Evolutionary conservation across 306 rosid species (phyloP), one percentile per base, ranked within the genome.

Genomic region (Begonia peltatifolia): DNA sequence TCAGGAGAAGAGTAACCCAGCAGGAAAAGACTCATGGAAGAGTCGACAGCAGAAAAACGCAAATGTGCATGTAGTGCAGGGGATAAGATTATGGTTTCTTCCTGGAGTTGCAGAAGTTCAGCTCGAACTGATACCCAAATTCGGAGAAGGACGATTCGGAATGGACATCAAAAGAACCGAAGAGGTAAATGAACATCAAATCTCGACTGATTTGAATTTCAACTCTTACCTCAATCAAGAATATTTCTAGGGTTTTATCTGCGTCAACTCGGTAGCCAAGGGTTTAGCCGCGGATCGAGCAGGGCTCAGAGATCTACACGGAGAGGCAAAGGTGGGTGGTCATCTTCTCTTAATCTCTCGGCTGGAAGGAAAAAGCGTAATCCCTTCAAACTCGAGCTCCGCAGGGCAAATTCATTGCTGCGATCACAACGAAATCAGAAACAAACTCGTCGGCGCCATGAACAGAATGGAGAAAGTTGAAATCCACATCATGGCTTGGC

Each of bases 41-140:
- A 9, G 57, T 52, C 62, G 14, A 48, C 76, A 71, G 65, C 81
- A 77, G 62, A 63, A 46, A 57, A 53, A 58, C 49, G 54, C 48
- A 46, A 64, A 42, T 2, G 1, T 47, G 61, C 79, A 63, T 42
- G 55, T 58, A 38, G 58, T 61, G 38, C 84, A 71, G 25, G 89
- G 84, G 11, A 71, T 76, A 65, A 80, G 95, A 68, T 60, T 87
- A 30, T 83, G 93, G 93, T 83, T 73, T 69, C 77, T 87, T 16
- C 93, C 87, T 0, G 96, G 84, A 65, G 62, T 72, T 12, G 60
- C 63, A 61, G 96, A 87, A 70, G 25, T 83, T 68, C 42, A 59
- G 4, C 51, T 74, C 10, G 77, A 73, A 48, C 57, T 87, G 71
- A 52, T 78, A 48, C 89, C 94, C 41, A 63, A 9, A 64, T 46